Evolutionary conservation across 2,329 filamentous ascomycete genomes (phyloP).

Genomic region (Ceratocystiopsis brevicomis): DNA sequence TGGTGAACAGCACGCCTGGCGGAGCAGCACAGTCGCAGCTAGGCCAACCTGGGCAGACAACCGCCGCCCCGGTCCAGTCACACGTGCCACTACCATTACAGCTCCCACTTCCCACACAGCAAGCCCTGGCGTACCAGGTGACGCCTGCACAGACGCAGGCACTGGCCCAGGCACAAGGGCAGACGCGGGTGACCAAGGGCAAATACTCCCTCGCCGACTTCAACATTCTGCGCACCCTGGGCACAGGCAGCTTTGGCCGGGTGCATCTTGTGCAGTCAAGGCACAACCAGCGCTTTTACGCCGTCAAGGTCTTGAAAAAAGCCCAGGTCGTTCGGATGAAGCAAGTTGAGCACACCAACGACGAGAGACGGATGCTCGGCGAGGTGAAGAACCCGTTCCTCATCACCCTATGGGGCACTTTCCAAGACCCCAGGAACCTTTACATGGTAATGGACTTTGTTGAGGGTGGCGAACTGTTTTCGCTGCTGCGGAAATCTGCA

Average conservation of each 20-base stretch:
- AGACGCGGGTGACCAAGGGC: constrained; percentile 65
- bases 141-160: constrained; percentile 1
- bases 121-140: constrained; percentile 12
- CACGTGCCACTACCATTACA: too few relatives aligned
- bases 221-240: constrained; percentile 71
- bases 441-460: constrained; percentile 99
- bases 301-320: constrained; percentile 97
- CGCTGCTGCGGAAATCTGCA: constrained; percentile 83
- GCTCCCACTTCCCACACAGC: too few relatives aligned
- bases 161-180: background rate
- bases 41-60: too few relatives aligned
- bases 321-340: constrained; percentile 99
- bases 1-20: constrained; percentile 49
- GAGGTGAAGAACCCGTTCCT: constrained; percentile 96
- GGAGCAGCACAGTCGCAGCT: constrained; percentile 11
- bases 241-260: constrained; percentile 89
- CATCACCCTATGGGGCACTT: constrained; percentile 95
- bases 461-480: constrained; percentile 94
- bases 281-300: constrained; percentile 96
- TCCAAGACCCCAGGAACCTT: constrained; percentile 83
- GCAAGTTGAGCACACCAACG: constrained; percentile 98
- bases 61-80: too few relatives aligned
- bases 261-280: constrained; percentile 95
- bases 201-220: constrained; percentile 94
- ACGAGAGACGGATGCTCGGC: constrained; percentile 87